These are phyloP conservation scores for Oemleria cerasiformis DNA, from an alignment of 306 rosid species.

Conservation along the genomic window DNA sequence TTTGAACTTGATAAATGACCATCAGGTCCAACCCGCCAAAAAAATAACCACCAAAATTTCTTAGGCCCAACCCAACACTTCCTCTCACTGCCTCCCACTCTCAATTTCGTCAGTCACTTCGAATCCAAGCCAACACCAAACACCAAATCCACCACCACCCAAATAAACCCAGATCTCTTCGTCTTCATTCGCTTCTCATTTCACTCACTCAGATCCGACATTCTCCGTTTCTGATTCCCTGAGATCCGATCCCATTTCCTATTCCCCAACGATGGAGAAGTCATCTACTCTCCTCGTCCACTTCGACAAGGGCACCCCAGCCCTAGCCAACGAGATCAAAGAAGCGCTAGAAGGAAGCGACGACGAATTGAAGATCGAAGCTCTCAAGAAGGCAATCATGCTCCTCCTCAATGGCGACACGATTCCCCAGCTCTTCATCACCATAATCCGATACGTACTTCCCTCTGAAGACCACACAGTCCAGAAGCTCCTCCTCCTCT, in stretches of 20 bases:
- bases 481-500: constrained; percentile 91
- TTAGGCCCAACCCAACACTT: background rate
- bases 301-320: constrained; percentile 92
- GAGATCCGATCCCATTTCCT: constrained; percentile 6
- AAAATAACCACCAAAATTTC: background rate
- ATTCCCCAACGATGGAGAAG: constrained; percentile 55
- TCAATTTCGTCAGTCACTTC: background rate
- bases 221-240: background rate
- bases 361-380: constrained; percentile 60
- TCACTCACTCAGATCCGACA: background rate
- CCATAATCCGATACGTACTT: constrained; percentile 84
- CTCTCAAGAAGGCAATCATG: constrained; percentile 86
- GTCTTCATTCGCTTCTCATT: background rate
- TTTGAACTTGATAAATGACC: too few species aligned
- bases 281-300: constrained; percentile 82
- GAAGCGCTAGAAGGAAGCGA: constrained; percentile 89
- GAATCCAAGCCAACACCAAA: constrained; percentile 7
- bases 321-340: constrained; percentile 84
- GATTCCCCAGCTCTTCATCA: constrained; percentile 89
- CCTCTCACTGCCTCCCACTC: background rate
- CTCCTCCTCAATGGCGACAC: constrained; percentile 85
- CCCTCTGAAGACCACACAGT: constrained; percentile 95
- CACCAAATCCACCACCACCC: background rate
- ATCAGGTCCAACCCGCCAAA: background rate
- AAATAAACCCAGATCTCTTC: background rate